phyloP scores from a whole-genome alignment of 352 stramenopile species.

The Phytophthora sojae region DNA sequence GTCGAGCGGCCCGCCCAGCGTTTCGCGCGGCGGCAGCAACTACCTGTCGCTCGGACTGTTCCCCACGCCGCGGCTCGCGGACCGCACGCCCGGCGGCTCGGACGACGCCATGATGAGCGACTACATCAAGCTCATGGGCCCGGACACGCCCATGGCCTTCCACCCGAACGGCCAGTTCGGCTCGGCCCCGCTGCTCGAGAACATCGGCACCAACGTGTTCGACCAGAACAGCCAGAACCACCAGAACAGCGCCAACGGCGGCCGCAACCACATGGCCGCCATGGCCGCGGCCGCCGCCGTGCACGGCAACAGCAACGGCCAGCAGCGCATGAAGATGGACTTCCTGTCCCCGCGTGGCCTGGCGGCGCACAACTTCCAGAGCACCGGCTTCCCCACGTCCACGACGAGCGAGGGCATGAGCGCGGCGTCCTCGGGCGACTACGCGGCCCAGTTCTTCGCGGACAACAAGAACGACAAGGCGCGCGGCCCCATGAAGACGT shows the following conservation, averaged over 20 bases:
- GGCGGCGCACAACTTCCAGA: constrained; percentile 47
- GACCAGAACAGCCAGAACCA: constrained; percentile 48
- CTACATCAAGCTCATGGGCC: constrained; percentile 79
- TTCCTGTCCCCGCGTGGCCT: constrained; percentile 43
- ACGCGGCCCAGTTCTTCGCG: constrained; percentile 76
- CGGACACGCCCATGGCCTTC: constrained; percentile 59
- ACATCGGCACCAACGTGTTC: constrained; percentile 70
- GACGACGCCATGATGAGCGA: constrained; percentile 76
- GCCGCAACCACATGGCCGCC: constrained; percentile 36
- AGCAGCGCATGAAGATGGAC: constrained; percentile 72
- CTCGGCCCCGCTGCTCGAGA: constrained; percentile 59
- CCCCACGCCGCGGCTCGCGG: constrained; percentile 49
- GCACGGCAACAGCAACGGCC: constrained; percentile 11
- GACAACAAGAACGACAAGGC: constrained; percentile 61
- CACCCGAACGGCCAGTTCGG: constrained; percentile 52
- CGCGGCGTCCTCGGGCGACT: constrained; percentile 43
- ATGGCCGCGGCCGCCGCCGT: constrained; percentile 39
- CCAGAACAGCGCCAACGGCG: constrained; percentile 24
- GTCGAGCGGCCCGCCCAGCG: constrained; percentile 56
- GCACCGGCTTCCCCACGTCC: constrained; percentile 39
- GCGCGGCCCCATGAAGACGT: constrained; percentile 45
- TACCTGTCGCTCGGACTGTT: constrained; percentile 71
- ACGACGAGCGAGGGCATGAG: constrained; percentile 30
- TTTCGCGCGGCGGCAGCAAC: constrained; percentile 55
- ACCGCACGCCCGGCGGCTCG: constrained; percentile 33